phyloP scores from a whole-genome alignment of 1,284 basidiomycete species.

The Coniferiporia weirii region DNA sequence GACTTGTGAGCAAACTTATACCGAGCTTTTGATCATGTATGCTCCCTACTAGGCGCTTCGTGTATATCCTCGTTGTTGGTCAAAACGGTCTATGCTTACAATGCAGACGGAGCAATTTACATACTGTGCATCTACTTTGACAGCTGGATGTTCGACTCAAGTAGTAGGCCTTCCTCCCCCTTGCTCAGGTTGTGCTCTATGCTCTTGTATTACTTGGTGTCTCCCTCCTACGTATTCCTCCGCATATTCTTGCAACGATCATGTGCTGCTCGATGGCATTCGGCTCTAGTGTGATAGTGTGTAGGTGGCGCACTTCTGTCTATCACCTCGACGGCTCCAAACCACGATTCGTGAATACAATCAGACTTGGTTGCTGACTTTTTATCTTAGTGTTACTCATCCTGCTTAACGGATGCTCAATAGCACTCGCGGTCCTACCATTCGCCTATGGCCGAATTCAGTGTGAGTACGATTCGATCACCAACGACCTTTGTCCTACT shows the following conservation, averaged over 20 bases:
- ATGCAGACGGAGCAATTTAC: not conserved
- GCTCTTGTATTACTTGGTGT: not conserved
- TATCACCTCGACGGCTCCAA: not conserved
- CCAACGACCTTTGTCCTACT: not conserved
- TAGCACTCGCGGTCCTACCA: slow-evolving; percentile 9
- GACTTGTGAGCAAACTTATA: no score
- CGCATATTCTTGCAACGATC: not conserved
- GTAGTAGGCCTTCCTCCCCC: not conserved
- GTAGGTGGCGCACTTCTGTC: not conserved
- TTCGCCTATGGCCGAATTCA: slow-evolving; percentile 4
- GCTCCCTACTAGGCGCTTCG: not conserved
- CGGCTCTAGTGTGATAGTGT: slow-evolving; percentile 2
- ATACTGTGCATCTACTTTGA: not conserved
- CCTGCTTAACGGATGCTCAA: slow-evolving; percentile 10
- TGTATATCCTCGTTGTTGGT: not conserved
- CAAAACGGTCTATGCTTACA: not conserved
- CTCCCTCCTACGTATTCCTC: not conserved
- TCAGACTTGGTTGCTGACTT: not conserved
- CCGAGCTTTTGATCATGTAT: not conserved
- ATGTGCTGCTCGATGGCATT: not conserved
- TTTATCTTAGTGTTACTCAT: slow-evolving; percentile 10
- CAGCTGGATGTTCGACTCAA: not conserved
- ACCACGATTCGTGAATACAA: not conserved
- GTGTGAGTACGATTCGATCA: not conserved
- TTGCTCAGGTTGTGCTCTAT: no score